Evolutionary conservation across 2,329 filamentous ascomycete species (phyloP).

Genomic region (Ophiostoma himal-ulmi): DNA sequence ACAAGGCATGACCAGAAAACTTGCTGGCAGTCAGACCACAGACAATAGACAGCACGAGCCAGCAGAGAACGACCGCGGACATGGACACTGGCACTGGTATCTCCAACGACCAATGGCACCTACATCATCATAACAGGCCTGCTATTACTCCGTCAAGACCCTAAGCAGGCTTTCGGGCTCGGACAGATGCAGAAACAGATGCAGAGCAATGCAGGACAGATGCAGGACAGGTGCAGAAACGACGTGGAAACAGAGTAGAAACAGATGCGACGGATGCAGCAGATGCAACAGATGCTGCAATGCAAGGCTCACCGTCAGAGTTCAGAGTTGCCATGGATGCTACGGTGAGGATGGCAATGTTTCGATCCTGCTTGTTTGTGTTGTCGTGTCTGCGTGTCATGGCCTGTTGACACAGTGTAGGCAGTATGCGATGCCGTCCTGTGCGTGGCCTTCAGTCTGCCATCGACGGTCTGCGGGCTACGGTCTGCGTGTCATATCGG

Average conservation of each 20-base stretch:
- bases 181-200: background rate
- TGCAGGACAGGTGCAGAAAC: background rate
- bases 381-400: background rate
- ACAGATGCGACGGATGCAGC: background rate
- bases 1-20: background rate
- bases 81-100: background rate
- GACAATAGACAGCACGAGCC: no score
- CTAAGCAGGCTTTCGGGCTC: conserved; percentile 6
- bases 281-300: background rate
- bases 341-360: conserved; percentile 1
- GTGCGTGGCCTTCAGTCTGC: background rate
- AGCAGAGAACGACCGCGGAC: no score
- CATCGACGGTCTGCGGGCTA: background rate
- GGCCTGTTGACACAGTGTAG: no score
- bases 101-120: background rate
- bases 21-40: background rate
- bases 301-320: conserved; percentile 5
- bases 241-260: background rate
- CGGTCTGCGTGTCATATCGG: background rate
- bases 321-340: background rate
- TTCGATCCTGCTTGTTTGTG: background rate
- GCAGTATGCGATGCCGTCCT: background rate
- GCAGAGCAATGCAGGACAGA: background rate
- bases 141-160: background rate
- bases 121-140: background rate